Percentiles rank a stretch among this genome's conserved stretches.
Evolutionary conservation across 169 alveolate genomes (phyloP).

Genomic region (Eimeria mitis): DNA sequence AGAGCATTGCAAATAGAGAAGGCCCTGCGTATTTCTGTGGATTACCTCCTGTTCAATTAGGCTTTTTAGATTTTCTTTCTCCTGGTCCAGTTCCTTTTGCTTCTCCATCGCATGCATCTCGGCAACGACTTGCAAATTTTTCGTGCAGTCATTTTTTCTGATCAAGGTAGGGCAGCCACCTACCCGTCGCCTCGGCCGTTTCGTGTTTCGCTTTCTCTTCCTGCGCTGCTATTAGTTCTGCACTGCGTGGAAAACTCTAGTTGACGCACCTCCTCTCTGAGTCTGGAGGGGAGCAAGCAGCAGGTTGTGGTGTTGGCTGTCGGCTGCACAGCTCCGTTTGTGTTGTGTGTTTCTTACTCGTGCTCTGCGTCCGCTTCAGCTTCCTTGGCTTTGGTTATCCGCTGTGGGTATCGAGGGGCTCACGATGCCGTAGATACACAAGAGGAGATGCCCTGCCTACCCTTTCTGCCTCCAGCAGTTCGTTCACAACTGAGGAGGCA

Average conservation of each 20-base stretch:
- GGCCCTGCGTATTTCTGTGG: not conserved
- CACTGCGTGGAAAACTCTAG: not conserved
- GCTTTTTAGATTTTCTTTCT: not conserved
- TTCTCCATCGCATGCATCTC: conserved; percentile 24
- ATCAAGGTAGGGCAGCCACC: not conserved
- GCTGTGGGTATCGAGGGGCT: not conserved
- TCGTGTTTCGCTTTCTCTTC: conserved; percentile 55
- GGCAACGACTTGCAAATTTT: conserved; percentile 6
- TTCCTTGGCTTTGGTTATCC: conserved; percentile 39
- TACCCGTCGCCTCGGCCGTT: conserved; percentile 43
- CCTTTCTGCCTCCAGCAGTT: conserved; percentile 45
- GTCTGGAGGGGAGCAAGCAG: not conserved
- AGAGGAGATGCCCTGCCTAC: not conserved
- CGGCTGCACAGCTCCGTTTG: not conserved
- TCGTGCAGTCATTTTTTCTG: not conserved
- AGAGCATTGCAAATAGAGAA: not conserved
- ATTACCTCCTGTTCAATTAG: conserved; percentile 50
- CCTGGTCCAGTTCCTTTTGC: conserved; percentile 10
- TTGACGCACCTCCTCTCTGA: conserved; percentile 47
- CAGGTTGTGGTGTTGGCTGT: not conserved
- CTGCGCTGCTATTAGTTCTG: not conserved
- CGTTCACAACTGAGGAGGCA: not conserved
- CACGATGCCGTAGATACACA: not conserved
- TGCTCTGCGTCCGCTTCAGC: conserved; percentile 53
- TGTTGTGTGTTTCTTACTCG: conserved; percentile 1